Conservation (phyloP, 108 stramenopile genomes). For the Cyclotella choctawhatcheeana region DNA sequence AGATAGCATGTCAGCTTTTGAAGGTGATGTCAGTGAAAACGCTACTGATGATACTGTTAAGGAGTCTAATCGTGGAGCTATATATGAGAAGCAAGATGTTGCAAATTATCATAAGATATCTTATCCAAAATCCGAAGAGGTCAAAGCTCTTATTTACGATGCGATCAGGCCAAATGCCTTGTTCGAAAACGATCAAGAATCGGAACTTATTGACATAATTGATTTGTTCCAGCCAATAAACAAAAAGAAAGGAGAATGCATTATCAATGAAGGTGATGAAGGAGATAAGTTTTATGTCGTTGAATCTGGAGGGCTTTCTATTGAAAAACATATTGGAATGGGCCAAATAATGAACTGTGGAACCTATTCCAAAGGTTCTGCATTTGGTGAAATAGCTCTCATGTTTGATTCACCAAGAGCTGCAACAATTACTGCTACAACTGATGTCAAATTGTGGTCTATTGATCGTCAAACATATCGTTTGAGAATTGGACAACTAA, state of each 20-base stretch:
- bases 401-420: conserved; percentile 89
- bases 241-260: conserved; percentile 39
- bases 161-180: conserved; percentile 68
- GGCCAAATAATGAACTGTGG: conserved; percentile 51
- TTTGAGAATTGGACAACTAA: conserved; percentile 62
- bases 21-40: neutral
- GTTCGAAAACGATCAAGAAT: conserved; percentile 61
- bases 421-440: conserved; percentile 79
- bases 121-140: conserved; percentile 27
- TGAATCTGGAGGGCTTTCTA: conserved; percentile 29
- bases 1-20: neutral
- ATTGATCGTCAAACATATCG: conserved; percentile 85
- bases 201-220: conserved; percentile 68
- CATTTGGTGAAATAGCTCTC: conserved; percentile 80
- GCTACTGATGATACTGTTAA: neutral
- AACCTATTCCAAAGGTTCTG: conserved; percentile 43
- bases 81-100: conserved; percentile 50
- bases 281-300: conserved; percentile 86
- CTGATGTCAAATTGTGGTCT: conserved; percentile 67
- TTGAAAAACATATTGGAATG: conserved; percentile 4
- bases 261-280: conserved; percentile 77
- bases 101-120: conserved; percentile 21
- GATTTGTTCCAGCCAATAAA: conserved; percentile 68
- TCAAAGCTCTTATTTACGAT: conserved; percentile 57
- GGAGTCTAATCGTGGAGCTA: conserved; percentile 19